Conservation (phyloP, 2,329 filamentous ascomycete species). For the Trichoderma aggressivum region DNA sequence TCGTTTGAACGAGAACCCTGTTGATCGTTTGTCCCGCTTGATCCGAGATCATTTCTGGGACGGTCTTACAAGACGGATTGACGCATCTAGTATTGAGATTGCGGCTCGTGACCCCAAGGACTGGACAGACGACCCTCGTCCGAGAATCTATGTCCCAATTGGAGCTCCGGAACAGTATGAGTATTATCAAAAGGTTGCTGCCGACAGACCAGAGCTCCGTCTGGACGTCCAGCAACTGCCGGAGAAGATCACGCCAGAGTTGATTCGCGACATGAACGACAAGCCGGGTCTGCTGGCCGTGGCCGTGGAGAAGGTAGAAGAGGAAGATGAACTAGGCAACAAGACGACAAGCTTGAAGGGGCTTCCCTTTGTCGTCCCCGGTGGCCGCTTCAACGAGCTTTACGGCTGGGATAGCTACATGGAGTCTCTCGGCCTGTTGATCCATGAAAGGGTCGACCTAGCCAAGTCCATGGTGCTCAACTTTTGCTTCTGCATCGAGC, state of each 20-base stretch:
- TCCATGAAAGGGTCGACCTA: conserved; percentile 79
- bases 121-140: conserved; percentile 85
- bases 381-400: conserved; percentile 94
- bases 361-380: conserved; percentile 93
- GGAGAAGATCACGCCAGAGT: conserved; percentile 73
- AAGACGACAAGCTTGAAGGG: conserved; percentile 72
- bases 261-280: conserved; percentile 77
- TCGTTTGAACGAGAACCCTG: conserved; percentile 91
- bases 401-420: conserved; percentile 99
- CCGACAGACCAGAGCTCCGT: conserved; percentile 75
- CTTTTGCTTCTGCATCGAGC: conserved; percentile 97
- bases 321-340: conserved; percentile 58
- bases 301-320: conserved; percentile 73
- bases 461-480: conserved; percentile 94
- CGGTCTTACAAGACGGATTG: conserved; percentile 82
- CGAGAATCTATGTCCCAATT: conserved; percentile 84
- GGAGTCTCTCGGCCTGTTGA: conserved; percentile 85
- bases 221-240: conserved; percentile 82
- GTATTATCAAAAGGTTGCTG: conserved; percentile 81
- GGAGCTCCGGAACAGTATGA: conserved; percentile 83
- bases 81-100: conserved; percentile 80
- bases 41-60: conserved; percentile 93
- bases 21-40: conserved; percentile 78
- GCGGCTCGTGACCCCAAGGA: conserved; percentile 92
- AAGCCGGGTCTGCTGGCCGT: conserved; percentile 88